Evolutionary conservation across 1,284 basidiomycete species (phyloP).

Genomic region (Boletus mariae): DNA sequence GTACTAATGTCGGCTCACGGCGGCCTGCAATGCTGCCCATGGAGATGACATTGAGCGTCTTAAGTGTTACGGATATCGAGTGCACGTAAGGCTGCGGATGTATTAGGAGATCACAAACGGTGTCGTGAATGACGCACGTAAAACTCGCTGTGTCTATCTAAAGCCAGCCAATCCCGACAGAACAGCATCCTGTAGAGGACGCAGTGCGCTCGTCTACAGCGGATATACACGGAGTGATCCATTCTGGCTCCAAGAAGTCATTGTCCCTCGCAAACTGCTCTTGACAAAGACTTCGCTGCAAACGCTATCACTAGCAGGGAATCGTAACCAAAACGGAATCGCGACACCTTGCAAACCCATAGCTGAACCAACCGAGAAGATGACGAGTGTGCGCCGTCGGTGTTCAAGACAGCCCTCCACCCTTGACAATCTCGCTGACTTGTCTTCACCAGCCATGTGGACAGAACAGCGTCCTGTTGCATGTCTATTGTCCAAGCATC

Average conservation of each 20-base stretch:
- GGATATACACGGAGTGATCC: conserved; percentile 41
- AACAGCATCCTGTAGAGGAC: conserved; percentile 50
- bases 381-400: conserved; percentile 38
- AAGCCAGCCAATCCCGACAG: conserved; percentile 68
- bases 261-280: conserved; percentile 84
- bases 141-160: conserved; percentile 89
- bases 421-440: too few species aligned
- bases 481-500: too few species aligned
- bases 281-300: conserved; percentile 75
- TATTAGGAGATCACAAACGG: not conserved
- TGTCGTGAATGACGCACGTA: conserved; percentile 49
- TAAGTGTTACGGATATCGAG: conserved; percentile 79
- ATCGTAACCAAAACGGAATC: not conserved
- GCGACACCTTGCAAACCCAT: conserved; percentile 65
- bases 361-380: conserved; percentile 36
- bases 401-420: conserved; percentile 2
- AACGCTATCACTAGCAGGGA: not conserved
- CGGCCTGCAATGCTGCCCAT: conserved; percentile 21
- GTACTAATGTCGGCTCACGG: conserved; percentile 46
- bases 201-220: conserved; percentile 16
- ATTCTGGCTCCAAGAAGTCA: too few species aligned
- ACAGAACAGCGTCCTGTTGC: too few species aligned
- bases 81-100: conserved; percentile 76
- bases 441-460: too few species aligned
- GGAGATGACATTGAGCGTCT: conserved; percentile 87